Conservation (phyloP, 805 yeast genomes). For the Tetrapisispora iriomotensis region DNA sequence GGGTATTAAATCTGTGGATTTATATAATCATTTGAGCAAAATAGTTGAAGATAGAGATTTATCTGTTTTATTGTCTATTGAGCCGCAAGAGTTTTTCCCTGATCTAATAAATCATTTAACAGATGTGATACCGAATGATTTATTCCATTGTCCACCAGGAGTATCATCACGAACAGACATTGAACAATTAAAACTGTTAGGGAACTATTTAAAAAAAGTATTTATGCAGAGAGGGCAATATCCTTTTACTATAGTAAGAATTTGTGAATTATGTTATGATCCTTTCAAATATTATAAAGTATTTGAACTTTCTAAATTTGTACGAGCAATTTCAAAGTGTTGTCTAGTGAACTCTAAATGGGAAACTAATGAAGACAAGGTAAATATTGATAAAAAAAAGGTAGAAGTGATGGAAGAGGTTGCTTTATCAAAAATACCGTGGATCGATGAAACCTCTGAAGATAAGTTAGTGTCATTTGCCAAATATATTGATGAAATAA, state of each 20-base stretch:
- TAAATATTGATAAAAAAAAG: background rate
- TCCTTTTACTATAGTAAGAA: conserved; percentile 42
- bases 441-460: conserved; percentile 15
- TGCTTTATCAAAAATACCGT: conserved; percentile 21
- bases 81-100: conserved; percentile 12
- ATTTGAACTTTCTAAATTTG: conserved; percentile 33
- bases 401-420: conserved; percentile 13
- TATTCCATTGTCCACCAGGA: conserved; percentile 7
- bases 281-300: conserved; percentile 35
- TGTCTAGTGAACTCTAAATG: conserved; percentile 16
- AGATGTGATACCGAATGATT: conserved; percentile 19
- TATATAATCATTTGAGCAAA: conserved; percentile 6
- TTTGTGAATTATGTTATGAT: conserved; percentile 38
- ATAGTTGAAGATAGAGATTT: conserved; percentile 12
- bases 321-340: conserved; percentile 34
- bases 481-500: conserved; percentile 23
- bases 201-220: conserved; percentile 9
- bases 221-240: conserved; percentile 12
- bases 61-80: conserved; percentile 5
- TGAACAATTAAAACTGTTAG: conserved; percentile 7
- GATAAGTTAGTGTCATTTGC: conserved; percentile 17
- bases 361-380: conserved; percentile 2
- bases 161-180: conserved; percentile 3
- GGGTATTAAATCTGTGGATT: conserved; percentile 1
- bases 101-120: conserved; percentile 17